Percentiles rank a stretch among this genome's conserved stretches.
phyloP scores from a whole-genome alignment of 164 flowering plant species.

The Chimonanthus praecox region DNA sequence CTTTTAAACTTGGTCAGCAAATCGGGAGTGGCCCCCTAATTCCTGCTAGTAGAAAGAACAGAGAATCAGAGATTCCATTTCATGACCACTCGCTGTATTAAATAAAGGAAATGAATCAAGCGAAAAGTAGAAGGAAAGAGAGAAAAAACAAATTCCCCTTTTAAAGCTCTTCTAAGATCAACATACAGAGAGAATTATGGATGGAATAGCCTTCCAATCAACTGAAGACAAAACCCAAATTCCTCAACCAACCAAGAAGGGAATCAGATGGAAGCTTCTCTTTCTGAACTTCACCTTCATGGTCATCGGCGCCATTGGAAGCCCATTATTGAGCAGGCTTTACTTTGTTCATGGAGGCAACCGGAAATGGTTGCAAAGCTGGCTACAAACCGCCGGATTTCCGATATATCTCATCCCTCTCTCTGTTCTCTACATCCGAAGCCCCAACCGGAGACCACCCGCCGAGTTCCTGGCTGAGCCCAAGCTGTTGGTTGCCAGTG shows the following conservation, averaged over 20 bases:
- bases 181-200: no score
- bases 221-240: no score
- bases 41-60: no score
- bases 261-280: conserved; percentile 9
- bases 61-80: no score
- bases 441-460: background rate
- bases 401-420: conserved; percentile 21
- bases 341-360: conserved; percentile 29
- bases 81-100: no score
- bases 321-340: conserved; percentile 20
- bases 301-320: conserved; percentile 15
- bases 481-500: background rate
- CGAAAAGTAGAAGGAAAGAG: no score
- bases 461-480: background rate
- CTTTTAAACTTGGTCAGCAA: no score
- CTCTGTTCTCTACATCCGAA: conserved; percentile 13
- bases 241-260: background rate
- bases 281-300: conserved; percentile 11
- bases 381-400: conserved; percentile 21
- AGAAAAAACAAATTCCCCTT: no score
- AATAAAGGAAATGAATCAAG: no score
- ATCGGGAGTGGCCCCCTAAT: no score
- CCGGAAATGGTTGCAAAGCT: conserved; percentile 25
- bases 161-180: no score
- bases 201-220: no score